Conservation (phyloP, 306 rosid genomes). For the Sicyos baderoa region DNA sequence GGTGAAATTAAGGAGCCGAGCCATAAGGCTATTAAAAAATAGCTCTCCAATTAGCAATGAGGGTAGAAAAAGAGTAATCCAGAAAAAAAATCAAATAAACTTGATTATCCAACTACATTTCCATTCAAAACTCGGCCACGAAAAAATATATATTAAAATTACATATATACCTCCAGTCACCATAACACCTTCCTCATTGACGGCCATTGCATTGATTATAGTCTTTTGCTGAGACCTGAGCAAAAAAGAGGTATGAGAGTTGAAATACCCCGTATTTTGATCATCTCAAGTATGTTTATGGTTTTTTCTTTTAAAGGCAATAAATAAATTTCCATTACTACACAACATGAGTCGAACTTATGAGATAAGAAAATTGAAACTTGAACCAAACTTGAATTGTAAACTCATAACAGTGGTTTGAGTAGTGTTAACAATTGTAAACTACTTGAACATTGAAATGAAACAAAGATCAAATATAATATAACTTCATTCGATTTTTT, state of each 20-base stretch:
- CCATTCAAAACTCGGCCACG: too few species aligned
- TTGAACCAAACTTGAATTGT: too few species aligned
- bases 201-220: slow-evolving; percentile 90
- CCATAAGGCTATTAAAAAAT: too few species aligned
- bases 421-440: background rate
- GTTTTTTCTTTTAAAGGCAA: background rate
- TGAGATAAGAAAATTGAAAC: background rate
- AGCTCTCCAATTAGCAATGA: too few species aligned
- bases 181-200: slow-evolving; percentile 92
- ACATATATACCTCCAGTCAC: slow-evolving; percentile 78
- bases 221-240: slow-evolving; percentile 95
- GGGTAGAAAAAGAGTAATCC: too few species aligned
- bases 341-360: too few species aligned
- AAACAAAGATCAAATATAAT: background rate
- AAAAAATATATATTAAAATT: too few species aligned
- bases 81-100: too few species aligned
- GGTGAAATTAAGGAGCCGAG: too few species aligned
- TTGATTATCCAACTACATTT: too few species aligned
- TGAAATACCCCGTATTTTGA: slow-evolving; percentile 7
- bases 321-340: background rate
- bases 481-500: background rate
- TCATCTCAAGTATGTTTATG: background rate
- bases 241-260: slow-evolving; percentile 10
- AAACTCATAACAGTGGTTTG: too few species aligned
- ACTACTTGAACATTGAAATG: background rate